phyloP scores from a whole-genome alignment of 179 eudicot genomes.

The Beta corolliflora region DNA sequence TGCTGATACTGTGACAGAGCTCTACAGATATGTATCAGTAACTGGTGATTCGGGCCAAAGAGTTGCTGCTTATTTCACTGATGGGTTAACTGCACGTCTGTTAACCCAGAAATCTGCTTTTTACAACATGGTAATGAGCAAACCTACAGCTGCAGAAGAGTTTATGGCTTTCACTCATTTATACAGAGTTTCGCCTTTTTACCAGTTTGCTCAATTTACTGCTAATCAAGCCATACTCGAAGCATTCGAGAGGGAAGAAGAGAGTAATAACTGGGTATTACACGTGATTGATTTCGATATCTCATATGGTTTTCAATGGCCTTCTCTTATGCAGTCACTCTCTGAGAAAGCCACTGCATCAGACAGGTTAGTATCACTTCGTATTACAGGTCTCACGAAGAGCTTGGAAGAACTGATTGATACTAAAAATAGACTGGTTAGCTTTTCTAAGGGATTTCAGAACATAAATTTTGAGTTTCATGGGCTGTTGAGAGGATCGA shows the following conservation, averaged over 20 bases:
- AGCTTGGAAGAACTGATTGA: conserved; percentile 59
- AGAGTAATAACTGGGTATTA: conserved; percentile 33
- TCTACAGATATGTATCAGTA: conserved; percentile 51
- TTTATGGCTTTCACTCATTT: conserved; percentile 61
- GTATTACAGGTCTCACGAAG: conserved; percentile 57
- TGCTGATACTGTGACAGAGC: conserved; percentile 45
- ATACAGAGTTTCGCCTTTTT: conserved; percentile 65
- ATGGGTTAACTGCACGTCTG: conserved; percentile 61
- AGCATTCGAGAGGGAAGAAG: conserved; percentile 66
- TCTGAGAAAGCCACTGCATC: conserved; percentile 56
- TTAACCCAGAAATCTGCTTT: conserved; percentile 62
- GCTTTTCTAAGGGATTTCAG: conserved; percentile 60
- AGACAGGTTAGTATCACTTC: conserved; percentile 34
- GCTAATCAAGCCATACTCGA: conserved; percentile 82
- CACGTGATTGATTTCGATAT: conserved; percentile 72
- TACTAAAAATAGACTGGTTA: conserved; percentile 61
- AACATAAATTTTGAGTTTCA: conserved; percentile 63
- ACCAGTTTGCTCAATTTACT: conserved; percentile 85
- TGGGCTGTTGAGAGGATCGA: conserved; percentile 52
- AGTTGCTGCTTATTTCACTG: conserved; percentile 76
- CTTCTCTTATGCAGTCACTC: conserved; percentile 84
- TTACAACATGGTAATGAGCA: conserved; percentile 52
- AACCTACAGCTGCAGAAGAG: conserved; percentile 56
- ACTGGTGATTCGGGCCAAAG: conserved; percentile 66
- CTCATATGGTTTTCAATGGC: conserved; percentile 89